Evolutionary conservation across 2,329 filamentous ascomycete genomes (phyloP).

Genomic region (Hymenoscyphus repandus): DNA sequence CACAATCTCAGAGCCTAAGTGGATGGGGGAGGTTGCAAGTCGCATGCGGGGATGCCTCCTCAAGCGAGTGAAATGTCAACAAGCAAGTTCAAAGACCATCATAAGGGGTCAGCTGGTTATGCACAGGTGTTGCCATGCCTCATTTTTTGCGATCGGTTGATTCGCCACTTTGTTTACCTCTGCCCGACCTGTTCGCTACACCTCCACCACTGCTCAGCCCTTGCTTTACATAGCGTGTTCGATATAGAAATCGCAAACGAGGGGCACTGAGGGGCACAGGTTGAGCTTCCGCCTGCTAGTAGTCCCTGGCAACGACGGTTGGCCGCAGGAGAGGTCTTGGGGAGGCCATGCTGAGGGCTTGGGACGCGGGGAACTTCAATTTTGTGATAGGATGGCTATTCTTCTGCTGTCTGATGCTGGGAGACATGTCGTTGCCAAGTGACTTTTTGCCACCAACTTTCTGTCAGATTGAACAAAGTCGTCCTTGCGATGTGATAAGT

Average conservation of each 20-base stretch:
- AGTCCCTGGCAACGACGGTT: slow-evolving; percentile 1
- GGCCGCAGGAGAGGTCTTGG: not conserved
- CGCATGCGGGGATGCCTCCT: not conserved
- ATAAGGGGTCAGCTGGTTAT: slow-evolving; percentile 12
- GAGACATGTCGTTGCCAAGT: slow-evolving; percentile 10
- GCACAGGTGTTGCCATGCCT: slow-evolving; percentile 14
- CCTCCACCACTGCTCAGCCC: no score
- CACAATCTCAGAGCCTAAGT: not conserved
- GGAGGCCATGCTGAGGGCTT: not conserved
- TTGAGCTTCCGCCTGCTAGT: no score
- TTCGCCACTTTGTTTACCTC: slow-evolving; percentile 14
- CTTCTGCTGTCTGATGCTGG: slow-evolving; percentile 1
- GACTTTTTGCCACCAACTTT: no score
- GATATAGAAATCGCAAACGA: no score
- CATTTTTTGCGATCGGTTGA: slow-evolving; percentile 2
- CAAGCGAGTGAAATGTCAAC: slow-evolving; percentile 4
- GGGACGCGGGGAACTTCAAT: not conserved
- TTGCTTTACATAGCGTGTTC: no score
- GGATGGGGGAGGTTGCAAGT: no score
- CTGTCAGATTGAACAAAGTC: no score
- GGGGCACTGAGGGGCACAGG: no score
- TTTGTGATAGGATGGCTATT: slow-evolving; percentile 10
- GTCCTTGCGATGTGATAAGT: no score
- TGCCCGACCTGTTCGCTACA: no score
- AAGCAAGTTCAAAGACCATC: slow-evolving; percentile 3